phyloP scores from a whole-genome alignment of 2,329 filamentous ascomycete species.

The Cordyceps cicadae region DNA sequence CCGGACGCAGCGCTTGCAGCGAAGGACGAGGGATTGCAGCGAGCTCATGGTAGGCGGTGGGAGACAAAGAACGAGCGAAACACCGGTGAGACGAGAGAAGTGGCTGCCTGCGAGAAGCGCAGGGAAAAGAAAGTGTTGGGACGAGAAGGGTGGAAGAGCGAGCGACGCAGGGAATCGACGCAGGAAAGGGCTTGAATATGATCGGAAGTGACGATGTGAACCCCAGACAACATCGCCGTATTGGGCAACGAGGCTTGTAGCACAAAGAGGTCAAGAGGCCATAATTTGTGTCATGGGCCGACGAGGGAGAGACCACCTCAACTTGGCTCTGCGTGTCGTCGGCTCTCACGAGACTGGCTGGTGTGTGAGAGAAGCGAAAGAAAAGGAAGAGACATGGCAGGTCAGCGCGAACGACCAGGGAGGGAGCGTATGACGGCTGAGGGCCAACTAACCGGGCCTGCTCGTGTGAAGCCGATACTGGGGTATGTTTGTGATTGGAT shows the following conservation, averaged over 20 bases:
- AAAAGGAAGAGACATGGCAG: neutral
- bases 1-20: slow-evolving; percentile 5
- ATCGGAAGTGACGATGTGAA: neutral
- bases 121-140: neutral
- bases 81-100: neutral
- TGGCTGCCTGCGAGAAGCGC: neutral
- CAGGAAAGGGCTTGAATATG: neutral
- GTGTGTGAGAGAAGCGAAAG: neutral
- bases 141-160: neutral
- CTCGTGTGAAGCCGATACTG: neutral
- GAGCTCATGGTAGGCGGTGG: neutral
- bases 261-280: slow-evolving; percentile 11
- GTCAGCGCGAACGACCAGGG: neutral
- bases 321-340: neutral
- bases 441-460: neutral
- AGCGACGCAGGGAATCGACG: neutral
- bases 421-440: neutral
- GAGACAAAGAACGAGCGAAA: neutral
- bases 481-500: slow-evolving; percentile 9
- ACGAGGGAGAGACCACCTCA: neutral
- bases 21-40: neutral
- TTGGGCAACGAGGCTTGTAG: neutral
- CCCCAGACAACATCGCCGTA: slow-evolving; percentile 6
- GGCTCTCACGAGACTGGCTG: neutral
- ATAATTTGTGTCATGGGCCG: slow-evolving; percentile 5